Base-by-base conservation (phyloP, 768 basidiomycete genomes). In the Lentinula sp. region DNA sequence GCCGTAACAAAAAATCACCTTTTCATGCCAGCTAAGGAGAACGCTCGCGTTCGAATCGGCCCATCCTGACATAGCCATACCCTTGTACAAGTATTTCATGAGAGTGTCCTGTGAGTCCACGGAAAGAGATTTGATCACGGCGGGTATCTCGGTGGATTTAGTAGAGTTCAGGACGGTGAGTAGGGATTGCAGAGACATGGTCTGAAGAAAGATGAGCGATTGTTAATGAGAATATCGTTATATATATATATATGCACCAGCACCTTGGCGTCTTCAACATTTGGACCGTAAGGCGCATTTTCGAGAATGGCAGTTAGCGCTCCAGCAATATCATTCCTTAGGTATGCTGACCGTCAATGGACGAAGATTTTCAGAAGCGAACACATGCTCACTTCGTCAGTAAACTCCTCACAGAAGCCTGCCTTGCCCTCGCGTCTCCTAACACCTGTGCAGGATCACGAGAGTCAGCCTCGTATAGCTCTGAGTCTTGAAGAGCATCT, bases 31-130 rank as follows among this genome's bases (percentile, higher is more conserved):
- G 13, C 87, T 90, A 45, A 96, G 70, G 37, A 83, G 65, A n/a
- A 83, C 81, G 66, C 82, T 83, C 39, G 81, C 82, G 64, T 81
- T 83, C 65, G 82, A 77, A 67, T 84, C 83, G n/a, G 79, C 81
- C 79, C 80, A 81, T 16, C 81, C 82, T 23, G 82, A 81, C 78
- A 83, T 79, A 2, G 76, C 81, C 95, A 97, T 98, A 15, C 93
- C 95, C 77, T 98, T 98, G 84, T 98, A 98, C 15, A 98, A 78
- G 70, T 96, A 98, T 71, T 95, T 96, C 96, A 97, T 98, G 58
- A 98, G 81, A 36, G 88, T 91, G 69, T 97, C 96, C 68, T 95
- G 92, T 48, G 82, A 76, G 55, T 91, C 88, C 66, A 81, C 81
- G 2, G 87, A 81, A 35, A 98, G 80, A 0, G 80, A 72, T 68